phyloP scores from a whole-genome alignment of 352 stramenopile species.

The Phytophthora melonis region DNA sequence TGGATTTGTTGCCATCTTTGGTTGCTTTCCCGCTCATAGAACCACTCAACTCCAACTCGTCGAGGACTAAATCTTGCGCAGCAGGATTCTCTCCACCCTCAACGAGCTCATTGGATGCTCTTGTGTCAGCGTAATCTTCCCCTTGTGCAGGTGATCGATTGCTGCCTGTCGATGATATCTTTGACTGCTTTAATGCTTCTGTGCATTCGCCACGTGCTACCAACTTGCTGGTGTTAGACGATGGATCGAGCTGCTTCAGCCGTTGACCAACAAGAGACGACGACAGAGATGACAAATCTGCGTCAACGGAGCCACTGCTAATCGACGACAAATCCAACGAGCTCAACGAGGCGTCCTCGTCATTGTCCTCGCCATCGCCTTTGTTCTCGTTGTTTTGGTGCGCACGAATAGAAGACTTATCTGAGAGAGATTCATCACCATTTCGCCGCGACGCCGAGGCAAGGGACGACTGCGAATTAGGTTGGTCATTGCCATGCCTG shows the following conservation, averaged over 20 bases:
- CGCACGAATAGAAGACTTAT: conserved; percentile 20
- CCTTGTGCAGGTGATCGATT: background rate
- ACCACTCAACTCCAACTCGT: conserved; percentile 31
- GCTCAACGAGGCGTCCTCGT: conserved; percentile 47
- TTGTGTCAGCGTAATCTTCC: background rate
- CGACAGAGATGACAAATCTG: conserved; percentile 72
- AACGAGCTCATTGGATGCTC: background rate
- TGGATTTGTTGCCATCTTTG: background rate
- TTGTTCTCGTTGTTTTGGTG: background rate
- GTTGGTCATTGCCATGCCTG: conserved; percentile 23
- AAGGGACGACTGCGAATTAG: conserved; percentile 34
- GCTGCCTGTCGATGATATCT: background rate
- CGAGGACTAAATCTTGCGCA: conserved; percentile 26
- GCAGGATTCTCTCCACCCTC: background rate
- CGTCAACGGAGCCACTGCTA: conserved; percentile 51
- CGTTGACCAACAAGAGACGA: conserved; percentile 55
- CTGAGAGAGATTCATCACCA: conserved; percentile 13
- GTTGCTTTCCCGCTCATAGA: conserved; percentile 9
- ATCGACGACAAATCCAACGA: conserved; percentile 75
- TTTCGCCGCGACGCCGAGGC: conserved; percentile 20
- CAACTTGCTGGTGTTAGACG: background rate
- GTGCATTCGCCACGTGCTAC: background rate
- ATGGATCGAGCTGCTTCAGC: conserved; percentile 15
- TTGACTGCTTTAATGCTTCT: conserved; percentile 12
- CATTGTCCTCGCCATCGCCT: conserved; percentile 11